Conservation (phyloP, 2,329 filamentous ascomycete genomes). For the Pochonia chlamydosporia region DNA sequence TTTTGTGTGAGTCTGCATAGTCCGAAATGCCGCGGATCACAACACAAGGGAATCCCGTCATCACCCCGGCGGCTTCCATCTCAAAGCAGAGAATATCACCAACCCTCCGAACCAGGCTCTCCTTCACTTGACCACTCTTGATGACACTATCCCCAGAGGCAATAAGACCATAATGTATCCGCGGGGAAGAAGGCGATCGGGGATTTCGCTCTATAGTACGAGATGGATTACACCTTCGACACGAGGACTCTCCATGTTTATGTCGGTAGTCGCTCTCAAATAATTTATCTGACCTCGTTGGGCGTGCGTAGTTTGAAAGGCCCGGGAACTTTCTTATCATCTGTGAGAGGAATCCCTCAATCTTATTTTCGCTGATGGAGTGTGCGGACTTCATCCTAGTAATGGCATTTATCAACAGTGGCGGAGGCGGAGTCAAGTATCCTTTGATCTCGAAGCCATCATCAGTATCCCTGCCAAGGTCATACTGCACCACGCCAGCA, state of each 20-base stretch:
- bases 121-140: background rate
- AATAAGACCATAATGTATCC: background rate
- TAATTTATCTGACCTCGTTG: too few species aligned
- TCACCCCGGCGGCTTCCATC: conserved; percentile 21
- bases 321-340: too few species aligned
- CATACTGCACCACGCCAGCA: conserved; percentile 12
- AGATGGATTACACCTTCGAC: too few species aligned
- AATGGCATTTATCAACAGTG: background rate
- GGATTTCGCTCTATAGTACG: background rate
- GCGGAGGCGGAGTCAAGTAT: background rate
- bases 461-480: conserved; percentile 6
- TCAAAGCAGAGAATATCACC: conserved; percentile 16
- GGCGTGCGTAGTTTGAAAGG: too few species aligned
- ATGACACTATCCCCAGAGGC: background rate
- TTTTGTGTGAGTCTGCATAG: conserved; percentile 32
- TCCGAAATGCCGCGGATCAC: conserved; percentile 30
- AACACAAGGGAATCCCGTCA: conserved; percentile 20
- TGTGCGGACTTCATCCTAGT: too few species aligned
- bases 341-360: too few species aligned
- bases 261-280: too few species aligned
- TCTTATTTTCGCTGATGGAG: too few species aligned
- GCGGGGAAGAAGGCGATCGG: background rate
- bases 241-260: too few species aligned
- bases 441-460: background rate
- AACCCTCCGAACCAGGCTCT: background rate